Evolutionary conservation across 768 basidiomycete species (phyloP), one percentile per base, ranked within the genome.

Genomic region (Suillus sp.): DNA sequence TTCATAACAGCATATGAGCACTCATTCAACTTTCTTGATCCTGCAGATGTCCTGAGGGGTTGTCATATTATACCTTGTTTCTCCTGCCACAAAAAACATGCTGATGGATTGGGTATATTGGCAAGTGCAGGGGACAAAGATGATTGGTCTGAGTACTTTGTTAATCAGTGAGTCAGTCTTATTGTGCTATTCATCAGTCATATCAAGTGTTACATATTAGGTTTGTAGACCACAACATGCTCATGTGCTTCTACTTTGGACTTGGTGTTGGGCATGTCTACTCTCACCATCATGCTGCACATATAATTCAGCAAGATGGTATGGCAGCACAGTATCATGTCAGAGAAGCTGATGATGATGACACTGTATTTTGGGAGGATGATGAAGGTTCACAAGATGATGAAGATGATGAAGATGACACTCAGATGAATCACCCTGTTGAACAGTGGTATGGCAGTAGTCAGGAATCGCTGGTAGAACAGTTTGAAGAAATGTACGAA

Each of bases 11-110:
- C n/a, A 0, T 13, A 51, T 0, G 5, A 22, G 10, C 25, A 64
- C 7, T 22, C 63, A 32, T 61, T 64, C 18, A 40, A 51, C 34
- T 64, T 64, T 16, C 18, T 64, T 18, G 58, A 64, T 34, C 63
- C 59, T 1, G 7, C 14, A 4, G 48, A 64, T 30, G 35, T 64
- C 3, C 13, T 64, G n/a, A 8, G 58, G 43, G n/a, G 59, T 0
- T 60, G 58, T 30, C 63, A 64, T 22, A 45, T 64, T 16, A 64
- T 64, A 20, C 27, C 32, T 34, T 8, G 32, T 4, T 34, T 34
- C 32, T 34, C 32, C 32, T 7, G 32, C 32, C 4, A 34, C 32
- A 54, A 43, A 32, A 25, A 40, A 25, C 63, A 64, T 14, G 20
- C 27, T 6, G 32, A 61, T 9, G 47, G 60, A 50, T n/a, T 18